Evolutionary conservation across 2,329 filamentous ascomycete genomes (phyloP), one percentile per base, ranked within the genome.

Genomic region (Diplocarpon mali): DNA sequence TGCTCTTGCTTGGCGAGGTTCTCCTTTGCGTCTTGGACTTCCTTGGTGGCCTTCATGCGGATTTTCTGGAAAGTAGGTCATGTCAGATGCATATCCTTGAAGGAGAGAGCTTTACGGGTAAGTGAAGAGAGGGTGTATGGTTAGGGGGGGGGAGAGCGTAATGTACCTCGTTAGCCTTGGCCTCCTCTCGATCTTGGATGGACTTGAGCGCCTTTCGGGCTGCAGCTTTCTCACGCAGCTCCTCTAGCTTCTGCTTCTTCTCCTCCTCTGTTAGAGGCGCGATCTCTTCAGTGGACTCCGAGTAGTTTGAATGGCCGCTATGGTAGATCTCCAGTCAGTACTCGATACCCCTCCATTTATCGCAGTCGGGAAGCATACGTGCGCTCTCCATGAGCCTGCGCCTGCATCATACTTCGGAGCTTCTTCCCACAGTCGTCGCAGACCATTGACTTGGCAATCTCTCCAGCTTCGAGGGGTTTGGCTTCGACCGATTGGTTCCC

Each of bases 351-450:
- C 20, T 24, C 20, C 20, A 24, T 24, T 24, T 24, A 29, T 24
- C 11, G 16, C 29, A 24, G 7, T 30, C 11, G 29, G 29, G 17
- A 28, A 29, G 31, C 28, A 50, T 62, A 82, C 68, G 86, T 90
- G 68, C 94, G 95, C 58, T 78, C 78, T 28, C 88, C 92, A 62
- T 98, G 92, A 62, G 87, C 95, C 58, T 90, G 83, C 9, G 89
- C 92, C 54, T 90, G 78, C 20, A 80, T 79, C 53, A 83, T 77
- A 58, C 78, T 86, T 54, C 85, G 76, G 66, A 98, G 93, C 62
- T 80, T 83, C 73, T 95, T 95, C 60, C 84, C 83, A 61, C 92
- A 98, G 45, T 95, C 90, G 53, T 95, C 92, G 73, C 92, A 98
- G 40, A 93, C 75, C 44, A 96, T 77, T 39, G 87, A 94, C 59